phyloP scores from a whole-genome alignment of 495 filamentous ascomycete species.

The Penicillium nucicola region DNA sequence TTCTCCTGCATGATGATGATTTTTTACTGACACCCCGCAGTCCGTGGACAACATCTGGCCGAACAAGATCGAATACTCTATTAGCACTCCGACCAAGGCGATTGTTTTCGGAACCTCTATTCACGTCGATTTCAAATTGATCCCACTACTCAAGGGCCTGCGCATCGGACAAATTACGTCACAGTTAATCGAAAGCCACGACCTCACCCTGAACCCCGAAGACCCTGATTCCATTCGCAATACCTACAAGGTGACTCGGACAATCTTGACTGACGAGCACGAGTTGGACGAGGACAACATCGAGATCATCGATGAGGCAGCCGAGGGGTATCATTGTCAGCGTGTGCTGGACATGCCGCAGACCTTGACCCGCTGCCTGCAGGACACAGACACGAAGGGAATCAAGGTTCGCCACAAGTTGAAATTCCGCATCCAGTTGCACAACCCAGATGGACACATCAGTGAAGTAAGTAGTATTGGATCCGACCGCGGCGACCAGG shows the following conservation, averaged over 20 bases:
- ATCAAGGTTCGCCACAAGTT: conserved; percentile 89
- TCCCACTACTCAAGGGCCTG: conserved; percentile 83
- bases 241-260: conserved; percentile 59
- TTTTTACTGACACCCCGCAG: conserved; percentile 27
- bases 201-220: conserved; percentile 54
- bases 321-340: conserved; percentile 74
- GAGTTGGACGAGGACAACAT: conserved; percentile 57
- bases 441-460: conserved; percentile 90
- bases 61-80: conserved; percentile 89
- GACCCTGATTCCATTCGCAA: conserved; percentile 48
- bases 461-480: conserved; percentile 61
- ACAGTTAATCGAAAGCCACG: conserved; percentile 74
- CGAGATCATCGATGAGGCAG: conserved; percentile 68
- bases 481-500: neutral
- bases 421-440: conserved; percentile 78
- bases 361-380: conserved; percentile 73
- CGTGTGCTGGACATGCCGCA: conserved; percentile 70
- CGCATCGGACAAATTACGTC: conserved; percentile 72
- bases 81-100: conserved; percentile 84
- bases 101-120: conserved; percentile 85
- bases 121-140: conserved; percentile 73
- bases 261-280: conserved; percentile 61
- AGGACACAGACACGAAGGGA: conserved; percentile 76
- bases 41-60: conserved; percentile 93
- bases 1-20: neutral